These are phyloP conservation scores for Musa itinerans DNA, from an alignment of 176 grass and related monocot species.

Conservation along the genomic window DNA sequence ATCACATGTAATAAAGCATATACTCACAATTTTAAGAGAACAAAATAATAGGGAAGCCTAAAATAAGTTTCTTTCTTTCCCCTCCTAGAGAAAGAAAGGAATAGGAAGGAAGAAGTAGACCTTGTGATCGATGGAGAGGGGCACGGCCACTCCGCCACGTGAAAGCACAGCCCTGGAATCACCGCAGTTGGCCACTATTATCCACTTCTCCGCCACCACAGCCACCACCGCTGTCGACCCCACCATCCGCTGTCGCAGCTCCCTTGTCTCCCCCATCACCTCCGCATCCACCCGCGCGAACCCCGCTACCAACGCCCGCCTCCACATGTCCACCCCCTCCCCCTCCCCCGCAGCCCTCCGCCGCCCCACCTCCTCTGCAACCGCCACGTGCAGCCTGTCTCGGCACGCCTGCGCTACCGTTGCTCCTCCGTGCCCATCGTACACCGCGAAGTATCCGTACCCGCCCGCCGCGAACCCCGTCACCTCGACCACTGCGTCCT, in stretches of 20 bases:
- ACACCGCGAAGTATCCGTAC: slow-evolving; percentile 7
- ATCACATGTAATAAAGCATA: background rate
- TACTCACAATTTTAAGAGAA: background rate
- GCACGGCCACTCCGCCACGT: slow-evolving; percentile 19
- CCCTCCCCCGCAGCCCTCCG: background rate
- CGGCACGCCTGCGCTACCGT: slow-evolving; percentile 8
- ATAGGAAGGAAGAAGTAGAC: slow-evolving; percentile 1
- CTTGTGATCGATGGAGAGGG: slow-evolving; percentile 37
- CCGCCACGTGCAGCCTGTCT: slow-evolving; percentile 8
- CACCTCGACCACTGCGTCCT: background rate
- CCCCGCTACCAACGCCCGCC: slow-evolving; percentile 12
- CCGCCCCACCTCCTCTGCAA: background rate
- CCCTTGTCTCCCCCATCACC: background rate
- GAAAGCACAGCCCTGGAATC: slow-evolving; percentile 41
- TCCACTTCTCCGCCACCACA: slow-evolving; percentile 23
- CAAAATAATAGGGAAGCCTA: background rate
- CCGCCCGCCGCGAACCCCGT: background rate
- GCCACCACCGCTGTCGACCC: slow-evolving; percentile 41
- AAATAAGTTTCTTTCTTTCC: background rate
- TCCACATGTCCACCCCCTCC: slow-evolving; percentile 10
- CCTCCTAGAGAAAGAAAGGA: background rate
- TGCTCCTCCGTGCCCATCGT: slow-evolving; percentile 5
- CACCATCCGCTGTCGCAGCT: slow-evolving; percentile 4
- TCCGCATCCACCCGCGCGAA: slow-evolving; percentile 28
- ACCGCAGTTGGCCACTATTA: slow-evolving; percentile 40